Conservation (phyloP, 2,329 filamentous ascomycete species). For the Aspergillus sp. region DNA sequence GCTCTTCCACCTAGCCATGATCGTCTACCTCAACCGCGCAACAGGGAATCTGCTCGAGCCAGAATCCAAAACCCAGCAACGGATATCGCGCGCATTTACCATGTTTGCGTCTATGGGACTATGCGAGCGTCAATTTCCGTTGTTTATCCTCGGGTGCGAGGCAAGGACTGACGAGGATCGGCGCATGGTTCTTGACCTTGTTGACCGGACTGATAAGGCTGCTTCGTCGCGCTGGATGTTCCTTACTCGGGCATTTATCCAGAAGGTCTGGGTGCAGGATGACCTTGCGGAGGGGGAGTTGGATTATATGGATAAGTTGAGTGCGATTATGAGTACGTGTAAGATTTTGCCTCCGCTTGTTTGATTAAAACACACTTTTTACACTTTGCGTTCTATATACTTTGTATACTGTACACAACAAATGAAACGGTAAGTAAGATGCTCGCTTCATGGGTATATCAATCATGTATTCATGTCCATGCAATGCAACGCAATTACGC, state of each 20-base stretch:
- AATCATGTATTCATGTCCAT: not conserved
- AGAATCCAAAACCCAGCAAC: not conserved
- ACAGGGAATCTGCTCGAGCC: conserved; percentile 1
- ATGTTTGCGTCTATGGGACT: not conserved
- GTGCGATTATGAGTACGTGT: conserved; percentile 9
- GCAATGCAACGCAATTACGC: not conserved
- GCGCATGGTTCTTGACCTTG: conserved; percentile 6
- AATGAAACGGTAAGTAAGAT: too few relatives aligned
- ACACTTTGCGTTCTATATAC: too few relatives aligned
- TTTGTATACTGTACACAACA: not conserved
- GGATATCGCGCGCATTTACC: not conserved
- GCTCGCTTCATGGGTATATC: not conserved
- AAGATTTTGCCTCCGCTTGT: conserved; percentile 11
- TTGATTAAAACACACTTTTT: not conserved
- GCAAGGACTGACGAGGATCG: conserved; percentile 9
- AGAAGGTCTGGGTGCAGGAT: conserved; percentile 13
- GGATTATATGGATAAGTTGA: conserved; percentile 9
- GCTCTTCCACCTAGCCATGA: conserved; percentile 6
- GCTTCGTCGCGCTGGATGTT: conserved; percentile 4
- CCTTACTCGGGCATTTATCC: not conserved
- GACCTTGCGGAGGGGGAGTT: conserved; percentile 8
- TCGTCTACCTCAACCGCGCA: conserved; percentile 9
- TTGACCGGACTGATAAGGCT: conserved; percentile 5
- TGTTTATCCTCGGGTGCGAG: conserved; percentile 12
- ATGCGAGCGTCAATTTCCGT: conserved; percentile 10